Base-by-base conservation (phyloP, 306 rosid species). In the Parietaria judaica region DNA sequence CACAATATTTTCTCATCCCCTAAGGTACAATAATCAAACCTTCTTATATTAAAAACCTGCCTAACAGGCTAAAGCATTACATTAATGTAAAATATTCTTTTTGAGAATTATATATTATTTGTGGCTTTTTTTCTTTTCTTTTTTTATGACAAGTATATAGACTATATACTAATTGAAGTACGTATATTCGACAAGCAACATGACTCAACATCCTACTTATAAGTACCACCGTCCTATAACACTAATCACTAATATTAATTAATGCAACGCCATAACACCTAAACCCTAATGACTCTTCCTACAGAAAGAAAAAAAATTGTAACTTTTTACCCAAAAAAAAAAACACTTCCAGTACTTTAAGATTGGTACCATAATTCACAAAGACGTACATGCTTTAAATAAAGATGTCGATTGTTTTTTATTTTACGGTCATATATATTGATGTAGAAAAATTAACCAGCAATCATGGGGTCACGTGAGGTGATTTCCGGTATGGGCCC, bases 131-230 rank as follows among this genome's bases (percentile, higher is more conserved):
- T 39, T 39, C 7, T 39, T 39, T 39, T 39, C 7, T 39, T 3
- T 39, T 39, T 41, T 41, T 41, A 41, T 41, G 45, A 8, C 9
- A 41, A 41, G 45, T 0, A 36, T 7, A 17, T 57, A n/a, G 16
- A 6, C 11, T 14, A 34, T 17, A 17, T 13, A 4, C 74, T 84
- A 49, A 85, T 72, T 75, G 87, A 81, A 70, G 13, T 67, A 50
- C 59, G 63, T 23, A n/a, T 61, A 12, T 13, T 54, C 1, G 60
- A 66, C 71, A 76, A 70, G 80, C 73, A 79, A 70, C 85, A 74
- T 77, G 85, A 72, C 56, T 57, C 63, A 62, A 78, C 53, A 78
- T 72, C 70, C 76, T 56, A 58, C 23, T n/a, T n/a, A 2, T 63
- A 54, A 43, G 80, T 54, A 63, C 70, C 80, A 60, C 82, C 74